Evolutionary conservation across 1,139 yeast species (phyloP), one percentile per base, ranked within the genome.

Genomic region (Magnusiomyces tetraspermus): DNA sequence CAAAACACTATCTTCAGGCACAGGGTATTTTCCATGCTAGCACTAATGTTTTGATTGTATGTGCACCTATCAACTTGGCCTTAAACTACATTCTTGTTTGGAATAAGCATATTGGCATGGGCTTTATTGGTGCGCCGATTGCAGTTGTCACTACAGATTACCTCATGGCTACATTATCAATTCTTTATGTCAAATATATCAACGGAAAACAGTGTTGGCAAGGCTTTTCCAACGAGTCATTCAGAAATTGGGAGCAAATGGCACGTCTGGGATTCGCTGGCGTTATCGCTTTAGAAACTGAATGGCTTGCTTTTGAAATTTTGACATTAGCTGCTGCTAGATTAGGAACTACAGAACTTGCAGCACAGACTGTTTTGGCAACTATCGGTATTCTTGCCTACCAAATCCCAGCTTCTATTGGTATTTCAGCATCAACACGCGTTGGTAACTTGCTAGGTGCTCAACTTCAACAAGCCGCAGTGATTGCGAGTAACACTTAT

Each of bases 1-100:
- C 85, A 30, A 89, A 89, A 65, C 76, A 95, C 57, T 89, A 80
- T 63, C 69, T 90, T 55, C 97, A 89, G 68, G 90, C 95, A 0
- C 97, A 90, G 67, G 95, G 95, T 6, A 85, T 88, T 28, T 89
- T 87, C 71, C 94, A 86, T 61, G 96, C 97, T 0, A 86, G 94
- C 3, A 85, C 95, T 1, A 82, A 85, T 33, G 84, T 88, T 5
- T 69, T 89, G 43, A 73, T 86, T 48, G 68, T 88, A 11, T 80
- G 90, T 61, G 92, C 96, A 0, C 96, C 97, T 0, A 60, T 85
- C 28, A 88, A 90, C 66, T 76, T 85, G 5, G 62, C 80, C 10
- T 65, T 85, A 51, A 86, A 90, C 58, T 87, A 84, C 74, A 63
- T 80, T n/a, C 70, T 89, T 41, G 95, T 89, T 10, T 89, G 95